Conservation (phyloP, 2,329 filamentous ascomycete species). For the Thermochaetoides dissita region DNA sequence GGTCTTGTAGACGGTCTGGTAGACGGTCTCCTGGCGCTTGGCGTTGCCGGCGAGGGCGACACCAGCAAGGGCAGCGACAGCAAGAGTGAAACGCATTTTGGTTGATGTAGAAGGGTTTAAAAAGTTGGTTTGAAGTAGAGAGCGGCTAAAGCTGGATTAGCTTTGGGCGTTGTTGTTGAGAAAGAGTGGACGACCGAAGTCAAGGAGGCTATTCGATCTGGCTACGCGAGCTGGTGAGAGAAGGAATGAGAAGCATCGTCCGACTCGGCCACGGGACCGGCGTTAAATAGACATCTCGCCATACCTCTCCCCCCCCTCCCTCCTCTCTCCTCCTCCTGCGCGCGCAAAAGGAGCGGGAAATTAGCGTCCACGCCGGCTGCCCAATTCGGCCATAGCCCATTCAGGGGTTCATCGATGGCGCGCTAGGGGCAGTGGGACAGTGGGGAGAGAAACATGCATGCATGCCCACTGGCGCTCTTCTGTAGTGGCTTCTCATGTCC, state of each 20-base stretch:
- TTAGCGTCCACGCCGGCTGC: slow-evolving; percentile 12
- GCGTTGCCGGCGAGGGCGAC: slow-evolving; percentile 24
- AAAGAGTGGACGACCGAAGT: slow-evolving; percentile 31
- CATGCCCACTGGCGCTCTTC: no score
- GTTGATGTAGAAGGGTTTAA: slow-evolving; percentile 18
- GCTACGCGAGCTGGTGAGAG: slow-evolving; percentile 22
- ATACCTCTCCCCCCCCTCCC: neutral
- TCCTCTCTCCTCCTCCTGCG: slow-evolving; percentile 1
- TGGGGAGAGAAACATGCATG: no score
- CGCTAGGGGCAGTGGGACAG: slow-evolving; percentile 3
- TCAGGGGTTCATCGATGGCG: slow-evolving; percentile 19
- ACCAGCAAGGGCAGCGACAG: slow-evolving; percentile 35
- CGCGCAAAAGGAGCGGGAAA: slow-evolving; percentile 12
- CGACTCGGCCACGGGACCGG: slow-evolving; percentile 10
- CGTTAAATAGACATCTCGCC: slow-evolving; percentile 22
- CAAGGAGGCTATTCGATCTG: slow-evolving; percentile 21
- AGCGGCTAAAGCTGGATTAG: slow-evolving; percentile 18
- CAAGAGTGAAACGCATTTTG: slow-evolving; percentile 51
- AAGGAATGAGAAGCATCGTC: slow-evolving; percentile 13
- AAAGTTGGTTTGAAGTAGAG: slow-evolving; percentile 13
- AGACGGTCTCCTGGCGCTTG: slow-evolving; percentile 30
- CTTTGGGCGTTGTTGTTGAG: slow-evolving; percentile 14
- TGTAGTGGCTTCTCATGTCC: no score
- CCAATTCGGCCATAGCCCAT: slow-evolving; percentile 15
- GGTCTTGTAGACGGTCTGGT: slow-evolving; percentile 44